phyloP scores from a whole-genome alignment of 108 stramenopile genomes.

The Fragilaria radians region DNA sequence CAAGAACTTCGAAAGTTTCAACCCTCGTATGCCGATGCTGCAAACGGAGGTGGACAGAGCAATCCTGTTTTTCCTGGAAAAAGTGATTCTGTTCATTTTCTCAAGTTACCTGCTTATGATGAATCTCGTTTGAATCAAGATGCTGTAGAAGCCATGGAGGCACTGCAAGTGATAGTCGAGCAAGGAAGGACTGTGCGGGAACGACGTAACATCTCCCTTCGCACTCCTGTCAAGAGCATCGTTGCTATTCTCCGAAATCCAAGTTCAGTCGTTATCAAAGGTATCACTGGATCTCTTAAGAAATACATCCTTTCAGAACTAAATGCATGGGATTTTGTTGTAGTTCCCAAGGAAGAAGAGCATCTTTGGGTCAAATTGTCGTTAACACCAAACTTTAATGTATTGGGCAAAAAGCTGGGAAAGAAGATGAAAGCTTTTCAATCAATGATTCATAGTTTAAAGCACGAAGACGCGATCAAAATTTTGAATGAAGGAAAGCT shows the following conservation, averaged over 20 bases:
- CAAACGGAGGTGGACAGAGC: constrained; percentile 50
- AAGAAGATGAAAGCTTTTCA: constrained; percentile 84
- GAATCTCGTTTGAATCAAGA: constrained; percentile 74
- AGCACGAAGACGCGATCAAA: constrained; percentile 78
- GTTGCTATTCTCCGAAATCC: constrained; percentile 86
- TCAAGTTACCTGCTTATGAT: constrained; percentile 81
- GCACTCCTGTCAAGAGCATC: constrained; percentile 90
- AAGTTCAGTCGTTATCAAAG: constrained; percentile 61
- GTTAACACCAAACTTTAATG: constrained; percentile 83
- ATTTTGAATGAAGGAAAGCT: constrained; percentile 72
- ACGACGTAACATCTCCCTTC: constrained; percentile 82
- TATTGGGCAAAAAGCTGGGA: constrained; percentile 92
- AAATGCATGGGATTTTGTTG: constrained; percentile 87
- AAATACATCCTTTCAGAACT: constrained; percentile 93
- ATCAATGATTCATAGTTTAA: constrained; percentile 38
- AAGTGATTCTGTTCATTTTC: constrained; percentile 94
- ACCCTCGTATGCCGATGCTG: constrained; percentile 70
- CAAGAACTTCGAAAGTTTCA: constrained; percentile 91
- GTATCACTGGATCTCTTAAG: constrained; percentile 76
- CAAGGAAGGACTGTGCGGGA: constrained; percentile 92
- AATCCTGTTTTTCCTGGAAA: constrained; percentile 87
- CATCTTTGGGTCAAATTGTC: constrained; percentile 90
- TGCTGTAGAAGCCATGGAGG: constrained; percentile 88
- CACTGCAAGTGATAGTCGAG: constrained; percentile 88
- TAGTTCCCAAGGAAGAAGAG: constrained; percentile 80